These are phyloP conservation scores for Sarocladiaceae sp. DNA, from an alignment of 2,329 filamentous ascomycete genomes.

Conservation along the genomic window DNA sequence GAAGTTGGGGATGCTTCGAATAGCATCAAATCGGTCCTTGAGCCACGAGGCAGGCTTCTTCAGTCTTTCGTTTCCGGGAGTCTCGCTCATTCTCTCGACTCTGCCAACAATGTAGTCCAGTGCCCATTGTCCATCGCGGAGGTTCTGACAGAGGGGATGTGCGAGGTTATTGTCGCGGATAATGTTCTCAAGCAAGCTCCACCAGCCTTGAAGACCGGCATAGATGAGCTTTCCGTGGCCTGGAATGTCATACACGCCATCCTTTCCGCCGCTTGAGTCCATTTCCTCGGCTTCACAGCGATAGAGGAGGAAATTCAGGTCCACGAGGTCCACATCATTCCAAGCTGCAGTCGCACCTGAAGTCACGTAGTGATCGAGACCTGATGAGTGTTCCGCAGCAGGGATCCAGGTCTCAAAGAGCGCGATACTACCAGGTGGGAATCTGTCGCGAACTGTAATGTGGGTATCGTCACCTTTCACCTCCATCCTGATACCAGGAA, in stretches of 20 bases:
- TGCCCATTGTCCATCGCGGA: constrained; percentile 88
- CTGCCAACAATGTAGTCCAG: constrained; percentile 82
- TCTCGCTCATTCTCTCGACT: constrained; percentile 66
- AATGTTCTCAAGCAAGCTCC: constrained; percentile 83
- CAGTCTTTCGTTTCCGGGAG: constrained; percentile 58
- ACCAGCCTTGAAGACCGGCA: constrained; percentile 97
- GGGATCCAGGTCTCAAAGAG: constrained; percentile 97
- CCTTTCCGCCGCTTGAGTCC: constrained; percentile 71
- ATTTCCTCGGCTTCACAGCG: constrained; percentile 84
- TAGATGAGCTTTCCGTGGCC: constrained; percentile 83
- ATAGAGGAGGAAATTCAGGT: constrained; percentile 90
- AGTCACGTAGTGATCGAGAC: constrained; percentile 82
- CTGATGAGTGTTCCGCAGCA: constrained; percentile 74
- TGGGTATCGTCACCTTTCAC: constrained; percentile 68
- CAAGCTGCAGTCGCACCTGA: constrained; percentile 78
- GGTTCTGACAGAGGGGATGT: constrained; percentile 88
- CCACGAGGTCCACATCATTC: constrained; percentile 66
- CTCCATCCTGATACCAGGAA: constrained; percentile 71
- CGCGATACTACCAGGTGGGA: constrained; percentile 91
- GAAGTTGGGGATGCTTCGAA: constrained; percentile 82
- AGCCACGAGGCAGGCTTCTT: constrained; percentile 71
- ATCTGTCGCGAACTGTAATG: constrained; percentile 75
- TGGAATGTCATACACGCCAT: constrained; percentile 88
- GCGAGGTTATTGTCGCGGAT: constrained; percentile 87
- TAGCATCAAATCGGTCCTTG: constrained; percentile 77